These are phyloP conservation scores for Suhomyces panamericanus DNA, from an alignment of 1,139 yeast genomes.

Conservation along the genomic window DNA sequence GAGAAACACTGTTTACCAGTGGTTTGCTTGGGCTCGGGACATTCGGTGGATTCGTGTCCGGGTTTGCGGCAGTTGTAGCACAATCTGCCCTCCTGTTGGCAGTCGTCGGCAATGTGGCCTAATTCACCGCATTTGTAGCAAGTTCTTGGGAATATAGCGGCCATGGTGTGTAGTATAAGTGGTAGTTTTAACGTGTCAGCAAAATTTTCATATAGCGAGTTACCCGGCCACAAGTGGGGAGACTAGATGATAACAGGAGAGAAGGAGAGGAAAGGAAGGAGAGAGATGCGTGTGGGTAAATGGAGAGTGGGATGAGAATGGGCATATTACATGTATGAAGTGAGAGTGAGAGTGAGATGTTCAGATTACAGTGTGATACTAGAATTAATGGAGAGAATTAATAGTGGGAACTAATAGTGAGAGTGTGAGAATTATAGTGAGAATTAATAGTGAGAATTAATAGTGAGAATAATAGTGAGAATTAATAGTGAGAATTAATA, in stretches of 20 bases:
- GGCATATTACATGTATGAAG: too few relatives aligned
- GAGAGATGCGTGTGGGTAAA: too few relatives aligned
- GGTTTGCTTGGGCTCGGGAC: slow-evolving; percentile 84
- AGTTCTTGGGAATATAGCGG: slow-evolving; percentile 76
- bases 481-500: too few relatives aligned
- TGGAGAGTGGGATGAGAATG: too few relatives aligned
- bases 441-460: too few relatives aligned
- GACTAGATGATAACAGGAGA: not conserved
- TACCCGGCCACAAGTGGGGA: slow-evolving; percentile 15
- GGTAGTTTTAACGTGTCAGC: slow-evolving; percentile 2
- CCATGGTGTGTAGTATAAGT: slow-evolving; percentile 32
- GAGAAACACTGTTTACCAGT: slow-evolving; percentile 86
- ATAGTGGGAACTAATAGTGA: too few relatives aligned
- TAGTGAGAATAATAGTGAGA: too few relatives aligned
- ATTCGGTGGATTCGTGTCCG: slow-evolving; percentile 86
- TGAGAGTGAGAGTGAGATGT: too few relatives aligned
- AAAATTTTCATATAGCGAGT: slow-evolving; percentile 14
- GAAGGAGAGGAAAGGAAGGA: not conserved
- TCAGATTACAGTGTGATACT: too few relatives aligned
- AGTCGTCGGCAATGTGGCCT: slow-evolving; percentile 88
- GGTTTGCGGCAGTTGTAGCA: slow-evolving; percentile 93
- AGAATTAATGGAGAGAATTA: too few relatives aligned
- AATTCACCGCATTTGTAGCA: slow-evolving; percentile 92
- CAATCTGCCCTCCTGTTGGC: slow-evolving; percentile 78
- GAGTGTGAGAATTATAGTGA: too few relatives aligned